Conservation (phyloP, 2,329 filamentous ascomycete species). For the Hymenoscyphus fraxineus region DNA sequence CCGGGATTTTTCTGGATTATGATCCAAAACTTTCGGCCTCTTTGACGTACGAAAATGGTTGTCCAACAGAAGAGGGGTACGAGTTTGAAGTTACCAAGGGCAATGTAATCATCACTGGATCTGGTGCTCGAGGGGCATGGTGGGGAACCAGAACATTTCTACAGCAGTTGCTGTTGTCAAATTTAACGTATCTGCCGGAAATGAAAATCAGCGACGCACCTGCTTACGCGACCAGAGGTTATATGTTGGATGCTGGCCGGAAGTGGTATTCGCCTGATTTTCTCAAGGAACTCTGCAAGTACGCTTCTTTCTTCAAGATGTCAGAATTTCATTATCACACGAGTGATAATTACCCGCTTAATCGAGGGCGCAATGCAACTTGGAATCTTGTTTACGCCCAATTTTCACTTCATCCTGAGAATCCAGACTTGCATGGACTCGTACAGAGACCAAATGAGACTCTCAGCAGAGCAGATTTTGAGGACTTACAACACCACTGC, state of each 20-base stretch:
- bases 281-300: constrained; percentile 54
- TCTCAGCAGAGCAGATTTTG: constrained; percentile 48
- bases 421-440: constrained; percentile 44
- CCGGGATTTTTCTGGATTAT: not conserved
- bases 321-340: constrained; percentile 57
- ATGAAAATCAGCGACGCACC: constrained; percentile 37
- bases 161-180: constrained; percentile 45
- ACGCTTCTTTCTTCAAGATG: constrained; percentile 59
- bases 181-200: constrained; percentile 47
- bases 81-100: constrained; percentile 39
- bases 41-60: constrained; percentile 45
- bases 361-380: constrained; percentile 44
- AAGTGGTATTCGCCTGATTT: constrained; percentile 55
- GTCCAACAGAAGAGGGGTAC: constrained; percentile 48
- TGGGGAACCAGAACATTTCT: constrained; percentile 55
- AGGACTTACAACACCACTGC: constrained; percentile 49
- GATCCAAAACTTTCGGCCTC: constrained; percentile 36
- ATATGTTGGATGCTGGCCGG: constrained; percentile 48
- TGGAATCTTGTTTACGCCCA: constrained; percentile 41
- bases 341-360: constrained; percentile 53
- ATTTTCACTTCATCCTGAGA: constrained; percentile 51
- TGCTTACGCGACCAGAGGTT: constrained; percentile 9
- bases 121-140: constrained; percentile 52
- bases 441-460: constrained; percentile 52
- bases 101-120: constrained; percentile 46